A percentile compares a stretch with the other conserved stretches of the same genome.
These are phyloP conservation scores for Aspergillus glaucus DNA, from an alignment of 2,329 filamentous ascomycete genomes.

Conservation along the genomic window DNA sequence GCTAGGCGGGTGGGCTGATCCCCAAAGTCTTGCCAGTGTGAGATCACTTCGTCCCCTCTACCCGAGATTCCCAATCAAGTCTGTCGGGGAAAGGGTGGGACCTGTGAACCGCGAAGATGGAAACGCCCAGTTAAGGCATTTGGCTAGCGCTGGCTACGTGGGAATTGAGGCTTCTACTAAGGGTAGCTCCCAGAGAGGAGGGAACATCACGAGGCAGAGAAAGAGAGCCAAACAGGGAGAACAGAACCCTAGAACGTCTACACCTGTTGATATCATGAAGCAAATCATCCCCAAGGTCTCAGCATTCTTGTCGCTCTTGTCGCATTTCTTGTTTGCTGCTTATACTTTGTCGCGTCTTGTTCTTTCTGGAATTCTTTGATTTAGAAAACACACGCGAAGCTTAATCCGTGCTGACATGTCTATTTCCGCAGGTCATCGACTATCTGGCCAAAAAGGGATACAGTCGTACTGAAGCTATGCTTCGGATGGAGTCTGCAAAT, in stretches of 20 bases:
- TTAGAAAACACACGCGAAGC: not conserved
- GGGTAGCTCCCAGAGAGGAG: not conserved
- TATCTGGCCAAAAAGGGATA: conserved; percentile 96
- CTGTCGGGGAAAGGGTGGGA: not conserved
- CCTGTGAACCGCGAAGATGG: not conserved
- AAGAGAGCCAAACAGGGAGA: not conserved
- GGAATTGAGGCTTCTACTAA: not conserved
- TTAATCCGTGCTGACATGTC: conserved; percentile 1
- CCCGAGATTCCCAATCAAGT: not conserved
- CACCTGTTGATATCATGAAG: not conserved
- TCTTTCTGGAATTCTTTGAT: conserved; percentile 4
- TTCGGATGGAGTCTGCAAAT: conserved; percentile 82
- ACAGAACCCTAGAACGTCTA: not conserved
- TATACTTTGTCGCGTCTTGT: conserved; percentile 48
- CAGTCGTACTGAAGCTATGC: conserved; percentile 82
- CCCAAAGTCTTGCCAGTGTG: not conserved
- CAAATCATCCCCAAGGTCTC: not conserved
- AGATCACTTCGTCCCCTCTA: too few relatives aligned
- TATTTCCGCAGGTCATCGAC: conserved; percentile 66
- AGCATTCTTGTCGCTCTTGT: conserved; percentile 1
- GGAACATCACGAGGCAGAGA: not conserved
- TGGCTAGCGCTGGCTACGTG: not conserved
- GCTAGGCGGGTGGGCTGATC: not conserved
- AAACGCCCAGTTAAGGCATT: not conserved
- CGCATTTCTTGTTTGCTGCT: not conserved